A percentile compares a stretch with the other conserved stretches of the same genome.
Conservation (phyloP, 176 grass and related monocot genomes). For the Alopecurus myosuroides region DNA sequence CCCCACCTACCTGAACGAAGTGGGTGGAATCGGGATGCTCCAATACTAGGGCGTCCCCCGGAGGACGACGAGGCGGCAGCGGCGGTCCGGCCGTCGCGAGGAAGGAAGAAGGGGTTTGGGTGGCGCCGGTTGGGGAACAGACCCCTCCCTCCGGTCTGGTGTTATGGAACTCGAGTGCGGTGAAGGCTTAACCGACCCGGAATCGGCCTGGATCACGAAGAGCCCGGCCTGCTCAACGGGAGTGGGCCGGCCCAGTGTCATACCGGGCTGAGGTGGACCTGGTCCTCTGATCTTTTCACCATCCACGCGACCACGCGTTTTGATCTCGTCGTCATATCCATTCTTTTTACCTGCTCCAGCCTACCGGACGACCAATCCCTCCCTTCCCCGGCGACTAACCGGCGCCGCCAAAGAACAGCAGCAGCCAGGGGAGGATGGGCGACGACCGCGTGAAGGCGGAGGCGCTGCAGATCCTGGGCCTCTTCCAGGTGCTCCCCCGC, state of each 20-base stretch:
- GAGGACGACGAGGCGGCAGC: not conserved
- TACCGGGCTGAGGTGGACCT: not conserved
- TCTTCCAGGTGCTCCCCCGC: conserved; percentile 69
- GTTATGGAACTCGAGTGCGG: not conserved
- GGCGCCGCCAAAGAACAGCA: not conserved
- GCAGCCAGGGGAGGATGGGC: conserved; percentile 34
- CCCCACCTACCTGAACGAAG: not conserved
- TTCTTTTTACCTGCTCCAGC: not conserved
- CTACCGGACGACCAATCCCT: not conserved
- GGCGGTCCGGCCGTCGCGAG: not conserved
- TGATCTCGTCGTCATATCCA: not conserved
- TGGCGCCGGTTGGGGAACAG: not conserved
- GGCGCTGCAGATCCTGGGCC: conserved; percentile 65
- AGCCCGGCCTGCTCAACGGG: not conserved
- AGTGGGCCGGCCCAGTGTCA: not conserved
- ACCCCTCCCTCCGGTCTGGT: not conserved
- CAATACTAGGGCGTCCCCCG: not conserved
- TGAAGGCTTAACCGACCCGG: not conserved
- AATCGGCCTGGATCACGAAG: not conserved
- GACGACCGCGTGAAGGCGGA: conserved; percentile 73
- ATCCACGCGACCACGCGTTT: not conserved
- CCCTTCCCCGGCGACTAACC: not conserved
- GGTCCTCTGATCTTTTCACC: not conserved
- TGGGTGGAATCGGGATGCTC: too few species aligned
- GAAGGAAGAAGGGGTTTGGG: not conserved